phyloP scores from a whole-genome alignment of 495 filamentous ascomycete species.

The Pseudomonodictys pantanalensis region DNA sequence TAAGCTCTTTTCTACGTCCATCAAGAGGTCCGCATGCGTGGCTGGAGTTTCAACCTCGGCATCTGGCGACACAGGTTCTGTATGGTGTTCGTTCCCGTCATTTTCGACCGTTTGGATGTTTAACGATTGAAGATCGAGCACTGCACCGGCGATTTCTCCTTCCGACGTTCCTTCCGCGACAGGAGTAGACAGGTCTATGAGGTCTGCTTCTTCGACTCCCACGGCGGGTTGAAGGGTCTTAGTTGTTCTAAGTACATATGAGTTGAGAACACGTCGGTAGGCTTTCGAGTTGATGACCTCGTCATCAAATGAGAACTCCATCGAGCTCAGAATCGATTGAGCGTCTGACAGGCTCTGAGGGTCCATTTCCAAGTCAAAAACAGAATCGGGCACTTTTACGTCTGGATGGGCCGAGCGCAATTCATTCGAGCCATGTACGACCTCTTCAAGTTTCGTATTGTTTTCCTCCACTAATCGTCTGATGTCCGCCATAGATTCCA shows the following conservation, averaged over 20 bases:
- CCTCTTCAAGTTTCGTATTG: slow-evolving; percentile 8
- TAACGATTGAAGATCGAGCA: no score
- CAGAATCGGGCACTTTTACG: slow-evolving; percentile 17
- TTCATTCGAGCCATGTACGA: slow-evolving; percentile 1
- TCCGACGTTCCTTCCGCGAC: no score
- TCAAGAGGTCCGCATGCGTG: slow-evolving; percentile 8
- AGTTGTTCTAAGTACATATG: no score
- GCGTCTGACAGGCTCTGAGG: neutral
- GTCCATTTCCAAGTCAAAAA: slow-evolving; percentile 6
- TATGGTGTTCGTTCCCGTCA: neutral
- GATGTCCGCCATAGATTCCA: slow-evolving; percentile 26
- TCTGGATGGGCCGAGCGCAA: slow-evolving; percentile 12
- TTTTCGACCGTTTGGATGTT: neutral
- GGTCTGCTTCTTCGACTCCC: neutral
- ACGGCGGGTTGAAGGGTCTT: neutral
- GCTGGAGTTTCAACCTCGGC: neutral
- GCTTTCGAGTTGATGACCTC: slow-evolving; percentile 25
- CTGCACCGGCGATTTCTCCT: no score
- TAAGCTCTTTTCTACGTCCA: slow-evolving; percentile 9
- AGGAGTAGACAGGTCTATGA: slow-evolving; percentile 8
- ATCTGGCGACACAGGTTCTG: neutral
- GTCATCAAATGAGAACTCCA: slow-evolving; percentile 25
- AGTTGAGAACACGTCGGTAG: slow-evolving; percentile 21
- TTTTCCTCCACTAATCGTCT: slow-evolving; percentile 15
- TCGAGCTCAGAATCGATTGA: slow-evolving; percentile 8